phyloP scores from a whole-genome alignment of 257 asterid species.

The Thymus quinquecostatus region DNA sequence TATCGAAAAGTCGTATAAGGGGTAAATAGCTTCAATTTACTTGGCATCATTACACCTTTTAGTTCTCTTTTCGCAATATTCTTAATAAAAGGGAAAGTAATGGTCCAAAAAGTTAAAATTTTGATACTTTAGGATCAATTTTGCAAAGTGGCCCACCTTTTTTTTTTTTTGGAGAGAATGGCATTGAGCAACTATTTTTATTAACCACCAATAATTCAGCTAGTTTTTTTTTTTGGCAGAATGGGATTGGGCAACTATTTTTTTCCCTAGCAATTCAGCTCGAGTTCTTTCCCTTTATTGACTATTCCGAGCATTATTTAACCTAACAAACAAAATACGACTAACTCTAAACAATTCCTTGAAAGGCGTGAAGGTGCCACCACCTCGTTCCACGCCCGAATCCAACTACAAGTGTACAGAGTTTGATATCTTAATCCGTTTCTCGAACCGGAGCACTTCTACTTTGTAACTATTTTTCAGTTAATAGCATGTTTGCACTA shows the following conservation, averaged over 20 bases:
- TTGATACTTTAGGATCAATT: slow-evolving; percentile 15
- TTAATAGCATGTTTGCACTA: slow-evolving; percentile 23
- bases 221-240: not conserved
- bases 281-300: not conserved
- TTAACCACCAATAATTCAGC: too few relatives aligned
- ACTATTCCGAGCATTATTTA: not conserved
- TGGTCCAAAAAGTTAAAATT: slow-evolving; percentile 14
- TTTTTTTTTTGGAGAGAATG: slow-evolving; percentile 5
- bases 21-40: not conserved
- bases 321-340: slow-evolving; percentile 13
- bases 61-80: not conserved
- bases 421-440: slow-evolving; percentile 18
- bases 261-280: slow-evolving; percentile 24
- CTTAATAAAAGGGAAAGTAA: slow-evolving; percentile 2
- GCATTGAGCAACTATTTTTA: too few relatives aligned
- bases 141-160: not conserved
- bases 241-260: not conserved
- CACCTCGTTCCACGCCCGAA: slow-evolving; percentile 7
- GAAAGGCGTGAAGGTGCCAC: slow-evolving; percentile 31
- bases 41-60: slow-evolving; percentile 22
- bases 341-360: slow-evolving; percentile 25
- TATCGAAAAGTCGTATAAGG: too few relatives aligned
- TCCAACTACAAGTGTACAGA: not conserved
- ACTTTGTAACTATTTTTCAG: not conserved
- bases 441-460: slow-evolving; percentile 13